Evolutionary conservation across 225 moss, liverwort and hornwort species (phyloP), one percentile per base, ranked within the genome.

Genomic region (Asterella californica): DNA sequence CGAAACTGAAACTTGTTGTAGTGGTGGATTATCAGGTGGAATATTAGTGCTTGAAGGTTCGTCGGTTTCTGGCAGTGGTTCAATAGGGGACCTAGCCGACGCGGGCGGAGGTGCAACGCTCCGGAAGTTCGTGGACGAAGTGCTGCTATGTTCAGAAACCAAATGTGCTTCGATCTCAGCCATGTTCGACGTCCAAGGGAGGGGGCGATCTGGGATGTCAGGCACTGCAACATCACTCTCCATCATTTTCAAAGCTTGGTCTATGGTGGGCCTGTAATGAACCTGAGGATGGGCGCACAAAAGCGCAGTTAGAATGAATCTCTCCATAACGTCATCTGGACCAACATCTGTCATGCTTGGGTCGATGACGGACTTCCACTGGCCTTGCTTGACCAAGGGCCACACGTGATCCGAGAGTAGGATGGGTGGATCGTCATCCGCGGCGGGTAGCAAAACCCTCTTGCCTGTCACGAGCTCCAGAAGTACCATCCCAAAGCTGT

Each of bases 401-500:
- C 94, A 94, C 8, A 91, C 92, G 88, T 90, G 88, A 66, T 94
- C 94, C 24, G 90, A 90, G 37, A 94, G 63, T 70, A 93, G 79
- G 78, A 76, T 82, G 5, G 27, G 66, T 22, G 80, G 74, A 17
- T 79, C 73, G 59, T 84, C 82, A 9, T 80, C 84, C 15, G 37
- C 2, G 5, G 47, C 11, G 6, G 68, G 22, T 18, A 82, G 34
- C 30, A 88, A 34, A 15, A 84, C 88, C 25, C 84, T 86, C 63
- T 42, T 80, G 38, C 88, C 88, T 12, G 93, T 94, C 67, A 94
- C 84, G 42, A 97, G 85, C 90, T 97, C 94, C 84, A 97, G 74
- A 77, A 97, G 78, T 36, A 97, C 89, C 76, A 97, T 91, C 27
- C 94, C 94, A 77, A 93, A 97, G 91, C 96, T 97, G 82, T 93